Evolutionary conservation across 192 early-diverging fungal genomes (phyloP).

Genomic region (Coemansia sp.): DNA sequence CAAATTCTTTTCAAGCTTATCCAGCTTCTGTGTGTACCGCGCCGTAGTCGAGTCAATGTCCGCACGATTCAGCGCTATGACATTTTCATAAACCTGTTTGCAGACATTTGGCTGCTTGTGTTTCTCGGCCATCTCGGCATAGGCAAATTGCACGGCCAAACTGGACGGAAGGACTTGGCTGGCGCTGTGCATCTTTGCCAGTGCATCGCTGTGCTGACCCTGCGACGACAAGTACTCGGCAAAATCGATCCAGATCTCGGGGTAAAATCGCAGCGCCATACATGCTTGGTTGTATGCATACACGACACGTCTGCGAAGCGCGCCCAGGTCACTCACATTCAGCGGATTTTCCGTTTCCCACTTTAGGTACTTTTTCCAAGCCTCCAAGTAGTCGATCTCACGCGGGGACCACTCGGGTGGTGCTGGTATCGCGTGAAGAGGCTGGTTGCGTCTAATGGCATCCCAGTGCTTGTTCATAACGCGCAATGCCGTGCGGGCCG

Average conservation of each 20-base stretch:
- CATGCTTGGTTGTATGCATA: constrained; percentile 89
- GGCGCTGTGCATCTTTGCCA: constrained; percentile 33
- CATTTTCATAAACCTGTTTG: constrained; percentile 57
- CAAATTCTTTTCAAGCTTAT: constrained; percentile 40
- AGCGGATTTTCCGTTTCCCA: constrained; percentile 94
- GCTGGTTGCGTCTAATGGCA: constrained; percentile 63
- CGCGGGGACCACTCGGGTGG: constrained; percentile 80
- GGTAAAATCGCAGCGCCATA: constrained; percentile 79
- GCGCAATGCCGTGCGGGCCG: constrained; percentile 81
- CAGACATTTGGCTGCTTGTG: constrained; percentile 60
- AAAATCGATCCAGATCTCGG: constrained; percentile 79
- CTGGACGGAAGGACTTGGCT: constrained; percentile 45
- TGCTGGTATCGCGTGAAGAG: constrained; percentile 60
- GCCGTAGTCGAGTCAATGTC: constrained; percentile 19
- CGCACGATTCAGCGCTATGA: constrained; percentile 18
- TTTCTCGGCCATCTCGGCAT: constrained; percentile 68
- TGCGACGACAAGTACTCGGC: constrained; percentile 32
- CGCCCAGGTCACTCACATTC: constrained; percentile 56
- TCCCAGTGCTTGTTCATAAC: constrained; percentile 81
- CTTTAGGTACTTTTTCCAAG: constrained; percentile 86
- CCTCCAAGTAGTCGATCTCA: constrained; percentile 61
- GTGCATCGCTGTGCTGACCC: constrained; percentile 21
- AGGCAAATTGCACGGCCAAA: constrained; percentile 70
- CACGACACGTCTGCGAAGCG: constrained; percentile 66
- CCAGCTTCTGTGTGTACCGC: constrained; percentile 28